Evolutionary conservation across 352 stramenopile genomes (phyloP).

Genomic region (Globisporangium rhizosaccharum): DNA sequence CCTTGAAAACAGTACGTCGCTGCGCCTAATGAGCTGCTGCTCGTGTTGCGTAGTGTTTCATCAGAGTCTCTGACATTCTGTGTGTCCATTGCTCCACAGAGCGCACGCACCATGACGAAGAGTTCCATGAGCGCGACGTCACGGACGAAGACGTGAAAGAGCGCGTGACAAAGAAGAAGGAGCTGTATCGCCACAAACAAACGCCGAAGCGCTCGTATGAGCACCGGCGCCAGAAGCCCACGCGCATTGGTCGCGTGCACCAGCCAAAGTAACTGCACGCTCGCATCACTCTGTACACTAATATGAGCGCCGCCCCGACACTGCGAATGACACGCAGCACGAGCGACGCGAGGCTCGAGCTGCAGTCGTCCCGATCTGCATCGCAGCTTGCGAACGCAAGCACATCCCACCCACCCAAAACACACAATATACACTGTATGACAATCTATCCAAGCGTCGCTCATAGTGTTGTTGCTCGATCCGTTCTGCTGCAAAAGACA

Average conservation of each 20-base stretch:
- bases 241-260: constrained; percentile 54
- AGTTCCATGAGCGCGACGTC: constrained; percentile 49
- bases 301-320: no score
- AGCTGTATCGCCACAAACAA: constrained; percentile 32
- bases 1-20: constrained; percentile 40
- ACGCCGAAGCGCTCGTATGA: constrained; percentile 39
- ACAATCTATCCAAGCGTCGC: no score
- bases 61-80: background rate
- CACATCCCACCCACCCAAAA: no score
- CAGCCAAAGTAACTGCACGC: constrained; percentile 47
- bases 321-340: no score
- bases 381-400: no score
- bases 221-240: constrained; percentile 40
- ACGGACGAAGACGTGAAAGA: constrained; percentile 51
- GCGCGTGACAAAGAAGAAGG: constrained; percentile 40
- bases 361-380: no score
- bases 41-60: background rate
- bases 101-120: constrained; percentile 50
- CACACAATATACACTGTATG: no score
- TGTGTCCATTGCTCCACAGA: constrained; percentile 14
- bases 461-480: no score
- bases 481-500: no score
- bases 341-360: no score
- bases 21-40: background rate
- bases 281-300: no score